Percentiles rank a stretch among this genome's conserved stretches.
These are phyloP conservation scores for Solanum etuberosum DNA, from an alignment of 257 asterid genomes.

Conservation along the genomic window DNA sequence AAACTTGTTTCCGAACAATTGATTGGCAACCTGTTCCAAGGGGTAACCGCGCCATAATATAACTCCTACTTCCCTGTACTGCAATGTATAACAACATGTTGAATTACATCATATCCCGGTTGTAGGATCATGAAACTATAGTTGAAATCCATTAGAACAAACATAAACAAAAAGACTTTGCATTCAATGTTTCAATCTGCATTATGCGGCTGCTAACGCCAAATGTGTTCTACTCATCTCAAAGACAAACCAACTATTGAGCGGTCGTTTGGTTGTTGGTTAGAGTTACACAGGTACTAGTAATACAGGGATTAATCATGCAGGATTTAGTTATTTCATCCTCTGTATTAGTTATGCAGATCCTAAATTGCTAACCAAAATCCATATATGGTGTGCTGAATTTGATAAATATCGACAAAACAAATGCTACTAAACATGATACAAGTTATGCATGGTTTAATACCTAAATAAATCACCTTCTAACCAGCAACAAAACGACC, in stretches of 20 bases:
- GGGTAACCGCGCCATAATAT: conserved; percentile 86
- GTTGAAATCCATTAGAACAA: not conserved
- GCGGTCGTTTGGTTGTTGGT: too few relatives aligned
- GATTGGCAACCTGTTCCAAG: conserved; percentile 69
- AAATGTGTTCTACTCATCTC: not conserved
- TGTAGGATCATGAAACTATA: not conserved
- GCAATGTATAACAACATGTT: not conserved
- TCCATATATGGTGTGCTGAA: not conserved
- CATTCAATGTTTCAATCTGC: not conserved
- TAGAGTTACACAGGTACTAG: too few relatives aligned
- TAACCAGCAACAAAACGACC: not conserved
- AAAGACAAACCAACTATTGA: not conserved
- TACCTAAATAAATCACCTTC: not conserved
- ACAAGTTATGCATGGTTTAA: not conserved
- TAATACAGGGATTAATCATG: too few relatives aligned
- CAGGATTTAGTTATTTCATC: too few relatives aligned
- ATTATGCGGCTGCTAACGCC: not conserved
- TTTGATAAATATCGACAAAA: not conserved
- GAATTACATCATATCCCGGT: not conserved
- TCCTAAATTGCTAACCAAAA: not conserved
- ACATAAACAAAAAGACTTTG: not conserved
- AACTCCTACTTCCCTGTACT: conserved; percentile 91
- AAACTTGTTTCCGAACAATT: conserved; percentile 58
- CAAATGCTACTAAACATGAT: not conserved
- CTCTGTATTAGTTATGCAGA: too few relatives aligned